These are phyloP conservation scores for Lasiosphaeria miniovina DNA, from an alignment of 495 filamentous ascomycete genomes.

Conservation along the genomic window DNA sequence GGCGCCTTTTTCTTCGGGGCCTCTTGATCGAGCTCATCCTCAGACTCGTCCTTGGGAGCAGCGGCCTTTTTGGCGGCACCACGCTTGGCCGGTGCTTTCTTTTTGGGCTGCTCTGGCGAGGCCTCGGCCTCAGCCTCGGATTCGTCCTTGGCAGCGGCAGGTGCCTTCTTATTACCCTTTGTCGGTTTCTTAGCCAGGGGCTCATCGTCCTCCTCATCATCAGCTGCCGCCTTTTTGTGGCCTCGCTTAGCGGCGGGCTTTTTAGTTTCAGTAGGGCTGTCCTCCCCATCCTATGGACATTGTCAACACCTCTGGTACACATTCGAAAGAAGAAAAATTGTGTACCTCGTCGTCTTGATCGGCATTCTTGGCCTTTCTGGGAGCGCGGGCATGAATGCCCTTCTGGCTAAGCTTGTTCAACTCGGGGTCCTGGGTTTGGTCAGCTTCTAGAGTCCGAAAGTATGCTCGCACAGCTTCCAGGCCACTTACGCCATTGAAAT, in stretches of 20 bases:
- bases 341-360: constrained; percentile 28
- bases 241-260: constrained; percentile 36
- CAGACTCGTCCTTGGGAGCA: constrained; percentile 22
- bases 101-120: constrained; percentile 29
- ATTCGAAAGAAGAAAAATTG: not conserved
- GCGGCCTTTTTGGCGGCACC: constrained; percentile 27
- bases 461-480: not conserved
- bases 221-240: constrained; percentile 31
- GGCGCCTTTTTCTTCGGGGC: not conserved
- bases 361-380: constrained; percentile 41
- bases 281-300: constrained; percentile 26
- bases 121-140: constrained; percentile 29
- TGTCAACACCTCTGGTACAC: not conserved
- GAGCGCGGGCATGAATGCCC: constrained; percentile 52
- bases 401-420: constrained; percentile 63
- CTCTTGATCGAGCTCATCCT: constrained; percentile 4
- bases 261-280: constrained; percentile 22
- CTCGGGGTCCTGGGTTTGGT: constrained; percentile 57
- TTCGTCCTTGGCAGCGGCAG: constrained; percentile 22
- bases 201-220: constrained; percentile 30
- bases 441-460: not conserved
- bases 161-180: constrained; percentile 18
- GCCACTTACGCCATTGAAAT: constrained; percentile 71
- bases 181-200: constrained; percentile 24
- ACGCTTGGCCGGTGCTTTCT: constrained; percentile 23